Evolutionary conservation across 805 yeast species (phyloP).

Genomic region (Wickerhamiella vanderwaltii): DNA sequence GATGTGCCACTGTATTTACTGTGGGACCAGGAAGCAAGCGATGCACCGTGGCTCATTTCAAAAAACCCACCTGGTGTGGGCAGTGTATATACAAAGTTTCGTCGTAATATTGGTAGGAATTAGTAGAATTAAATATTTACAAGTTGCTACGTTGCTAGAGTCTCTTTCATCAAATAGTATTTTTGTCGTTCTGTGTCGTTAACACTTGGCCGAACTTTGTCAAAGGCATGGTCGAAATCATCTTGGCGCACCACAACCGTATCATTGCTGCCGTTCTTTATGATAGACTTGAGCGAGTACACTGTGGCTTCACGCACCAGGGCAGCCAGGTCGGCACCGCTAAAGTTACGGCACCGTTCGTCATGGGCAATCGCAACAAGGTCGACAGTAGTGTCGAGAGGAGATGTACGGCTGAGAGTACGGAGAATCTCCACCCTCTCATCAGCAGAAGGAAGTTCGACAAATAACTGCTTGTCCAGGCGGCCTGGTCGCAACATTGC

Average conservation of each 20-base stretch:
- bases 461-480: slow-evolving; percentile 81
- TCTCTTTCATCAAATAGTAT: slow-evolving; percentile 60
- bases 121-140: background rate
- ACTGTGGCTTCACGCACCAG: slow-evolving; percentile 92
- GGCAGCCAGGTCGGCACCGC: slow-evolving; percentile 94
- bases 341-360: slow-evolving; percentile 72
- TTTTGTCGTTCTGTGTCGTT: slow-evolving; percentile 69
- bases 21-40: slow-evolving; percentile 26
- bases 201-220: slow-evolving; percentile 77
- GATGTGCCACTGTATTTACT: slow-evolving; percentile 53
- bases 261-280: slow-evolving; percentile 18
- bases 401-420: slow-evolving; percentile 67
- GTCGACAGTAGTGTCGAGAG: slow-evolving; percentile 52
- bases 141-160: slow-evolving; percentile 35
- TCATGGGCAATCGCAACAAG: slow-evolving; percentile 53
- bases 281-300: slow-evolving; percentile 49
- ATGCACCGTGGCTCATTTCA: slow-evolving; percentile 36
- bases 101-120: slow-evolving; percentile 38
- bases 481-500: slow-evolving; percentile 98
- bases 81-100: slow-evolving; percentile 45
- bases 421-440: slow-evolving; percentile 75
- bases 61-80: slow-evolving; percentile 27
- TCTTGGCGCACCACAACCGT: slow-evolving; percentile 42
- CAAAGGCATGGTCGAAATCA: slow-evolving; percentile 64
- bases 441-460: slow-evolving; percentile 67